These are phyloP conservation scores for Pyrenophora graminea DNA, from an alignment of 2,329 filamentous ascomycete species.

Conservation along the genomic window DNA sequence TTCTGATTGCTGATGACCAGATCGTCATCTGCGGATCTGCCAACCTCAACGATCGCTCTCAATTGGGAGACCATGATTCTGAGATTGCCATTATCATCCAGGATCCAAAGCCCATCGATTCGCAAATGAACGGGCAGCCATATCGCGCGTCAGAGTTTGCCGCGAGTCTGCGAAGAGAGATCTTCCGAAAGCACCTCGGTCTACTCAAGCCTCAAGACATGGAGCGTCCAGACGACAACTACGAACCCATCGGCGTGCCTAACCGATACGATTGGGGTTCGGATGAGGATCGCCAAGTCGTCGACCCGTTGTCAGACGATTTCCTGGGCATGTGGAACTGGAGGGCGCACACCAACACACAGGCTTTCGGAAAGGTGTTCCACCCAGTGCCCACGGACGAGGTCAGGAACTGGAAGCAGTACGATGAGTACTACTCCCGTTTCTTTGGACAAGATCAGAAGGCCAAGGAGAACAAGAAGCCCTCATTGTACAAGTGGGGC, in stretches of 20 bases:
- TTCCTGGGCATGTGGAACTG: conserved; percentile 74
- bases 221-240: conserved; percentile 63
- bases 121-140: conserved; percentile 71
- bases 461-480: conserved; percentile 49
- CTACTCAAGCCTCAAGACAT: conserved; percentile 75
- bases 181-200: conserved; percentile 91
- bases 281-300: conserved; percentile 61
- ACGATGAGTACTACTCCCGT: conserved; percentile 70
- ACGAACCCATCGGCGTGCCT: conserved; percentile 59
- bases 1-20: conserved; percentile 80
- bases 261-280: conserved; percentile 58
- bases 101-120: conserved; percentile 71
- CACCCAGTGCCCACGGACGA: conserved; percentile 73
- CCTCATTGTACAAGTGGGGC: conserved; percentile 74
- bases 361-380: conserved; percentile 80
- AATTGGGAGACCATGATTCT: conserved; percentile 82
- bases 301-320: conserved; percentile 70
- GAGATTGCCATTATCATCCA: conserved; percentile 91
- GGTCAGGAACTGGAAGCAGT: conserved; percentile 73
- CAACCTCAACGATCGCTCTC: conserved; percentile 72
- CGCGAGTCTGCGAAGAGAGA: conserved; percentile 76
- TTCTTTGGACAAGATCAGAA: conserved; percentile 61
- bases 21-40: conserved; percentile 80
- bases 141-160: conserved; percentile 78
- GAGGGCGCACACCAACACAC: conserved; percentile 77